Conservation (phyloP, 345 rosid species). For the Noccaea caerulescens region DNA sequence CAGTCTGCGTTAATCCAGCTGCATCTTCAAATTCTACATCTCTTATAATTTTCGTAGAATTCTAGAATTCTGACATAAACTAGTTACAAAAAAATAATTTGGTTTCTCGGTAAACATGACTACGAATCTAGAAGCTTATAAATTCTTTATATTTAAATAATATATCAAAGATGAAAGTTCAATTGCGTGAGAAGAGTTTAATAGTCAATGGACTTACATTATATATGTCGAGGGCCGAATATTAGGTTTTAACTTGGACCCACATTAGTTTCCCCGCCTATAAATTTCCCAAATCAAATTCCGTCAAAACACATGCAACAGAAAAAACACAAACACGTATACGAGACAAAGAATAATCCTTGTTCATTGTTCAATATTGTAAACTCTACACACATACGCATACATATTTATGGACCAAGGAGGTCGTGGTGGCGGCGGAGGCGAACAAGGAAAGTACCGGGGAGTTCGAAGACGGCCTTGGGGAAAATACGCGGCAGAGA, state of each 20-base stretch:
- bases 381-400: background rate
- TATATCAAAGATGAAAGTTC: conserved; percentile 16
- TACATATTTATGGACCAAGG: conserved; percentile 38
- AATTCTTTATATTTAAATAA: background rate
- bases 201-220: background rate
- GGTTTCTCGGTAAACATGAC: background rate
- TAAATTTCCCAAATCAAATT: conserved; percentile 21
- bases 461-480: conserved; percentile 89
- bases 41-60: no score
- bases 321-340: conserved; percentile 27
- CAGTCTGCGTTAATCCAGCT: no score
- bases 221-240: conserved; percentile 25
- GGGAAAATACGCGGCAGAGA: conserved; percentile 96
- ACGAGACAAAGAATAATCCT: conserved; percentile 15
- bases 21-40: no score
- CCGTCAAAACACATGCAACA: conserved; percentile 43
- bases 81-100: background rate
- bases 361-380: conserved; percentile 12
- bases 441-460: conserved; percentile 52
- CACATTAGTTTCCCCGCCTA: conserved; percentile 30
- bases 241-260: conserved; percentile 24
- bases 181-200: background rate
- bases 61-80: no score
- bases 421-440: conserved; percentile 30
- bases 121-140: conserved; percentile 9